Conservation (phyloP, 2,329 filamentous ascomycete genomes). For the Alternaria triticimaculans region DNA sequence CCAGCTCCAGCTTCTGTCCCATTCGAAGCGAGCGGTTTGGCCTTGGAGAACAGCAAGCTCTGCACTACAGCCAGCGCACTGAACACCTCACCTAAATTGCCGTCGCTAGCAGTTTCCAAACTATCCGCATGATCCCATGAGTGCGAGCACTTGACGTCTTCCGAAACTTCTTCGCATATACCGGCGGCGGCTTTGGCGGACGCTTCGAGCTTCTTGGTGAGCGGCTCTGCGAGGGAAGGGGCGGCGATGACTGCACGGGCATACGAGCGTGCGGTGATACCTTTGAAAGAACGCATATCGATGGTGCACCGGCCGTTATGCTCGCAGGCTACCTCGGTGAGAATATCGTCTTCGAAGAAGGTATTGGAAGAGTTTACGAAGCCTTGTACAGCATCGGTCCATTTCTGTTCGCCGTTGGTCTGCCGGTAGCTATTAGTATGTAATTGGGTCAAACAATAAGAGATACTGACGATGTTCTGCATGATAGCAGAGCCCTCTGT, state of each 20-base stretch:
- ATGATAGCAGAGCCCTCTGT: constrained; percentile 61
- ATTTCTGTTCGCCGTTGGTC: constrained; percentile 32
- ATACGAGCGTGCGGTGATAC: constrained; percentile 28
- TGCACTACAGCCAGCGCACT: constrained; percentile 34
- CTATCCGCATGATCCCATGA: background rate
- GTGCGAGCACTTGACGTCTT: background rate
- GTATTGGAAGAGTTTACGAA: constrained; percentile 38
- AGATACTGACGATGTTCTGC: constrained; percentile 51
- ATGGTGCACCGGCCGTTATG: constrained; percentile 61
- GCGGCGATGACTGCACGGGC: constrained; percentile 32
- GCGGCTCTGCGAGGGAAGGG: constrained; percentile 18
- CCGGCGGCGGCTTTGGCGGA: constrained; percentile 32
- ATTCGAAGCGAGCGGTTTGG: constrained; percentile 5
- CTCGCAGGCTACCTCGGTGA: constrained; percentile 74
- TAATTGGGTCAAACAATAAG: background rate
- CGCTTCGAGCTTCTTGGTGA: constrained; percentile 22
- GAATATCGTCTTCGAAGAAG: constrained; percentile 60
- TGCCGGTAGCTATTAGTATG: constrained; percentile 4
- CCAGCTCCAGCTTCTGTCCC: background rate
- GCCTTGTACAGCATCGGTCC: constrained; percentile 28
- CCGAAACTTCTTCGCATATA: constrained; percentile 14
- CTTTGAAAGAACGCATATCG: constrained; percentile 72
- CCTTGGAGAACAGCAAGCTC: constrained; percentile 25
- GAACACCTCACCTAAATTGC: constrained; percentile 26
- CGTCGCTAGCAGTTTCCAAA: constrained; percentile 11